Percentiles rank a stretch among this genome's conserved stretches.
phyloP scores from a whole-genome alignment of 768 basidiomycete genomes.

The Macrolepiota albuminosa region DNA sequence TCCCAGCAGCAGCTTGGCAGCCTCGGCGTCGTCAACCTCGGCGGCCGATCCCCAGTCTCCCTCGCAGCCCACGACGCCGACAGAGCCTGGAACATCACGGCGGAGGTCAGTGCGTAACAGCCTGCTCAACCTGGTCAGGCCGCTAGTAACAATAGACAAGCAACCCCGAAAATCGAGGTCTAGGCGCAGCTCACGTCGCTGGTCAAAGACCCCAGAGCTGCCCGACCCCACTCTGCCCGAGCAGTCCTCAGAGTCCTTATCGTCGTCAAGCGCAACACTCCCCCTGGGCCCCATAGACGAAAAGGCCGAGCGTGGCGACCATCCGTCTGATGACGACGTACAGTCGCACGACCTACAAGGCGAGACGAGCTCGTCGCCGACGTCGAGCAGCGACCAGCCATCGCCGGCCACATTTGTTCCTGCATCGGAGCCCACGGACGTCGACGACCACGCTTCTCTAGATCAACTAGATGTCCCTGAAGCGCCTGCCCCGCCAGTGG shows the following conservation, averaged over 20 bases:
- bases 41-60: neutral
- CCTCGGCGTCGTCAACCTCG: neutral
- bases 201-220: slow-evolving; percentile 5
- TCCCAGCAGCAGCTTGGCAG: slow-evolving; percentile 8
- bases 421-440: neutral
- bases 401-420: neutral
- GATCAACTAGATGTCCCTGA: neutral
- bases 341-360: neutral
- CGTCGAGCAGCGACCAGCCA: slow-evolving; percentile 1
- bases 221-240: neutral
- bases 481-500: neutral
- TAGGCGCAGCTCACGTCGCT: slow-evolving; percentile 4
- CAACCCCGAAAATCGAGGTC: slow-evolving; percentile 1
- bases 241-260: neutral
- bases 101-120: slow-evolving; percentile 28
- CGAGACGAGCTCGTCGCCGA: neutral
- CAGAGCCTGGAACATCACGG: slow-evolving; percentile 12
- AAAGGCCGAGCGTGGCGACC: neutral
- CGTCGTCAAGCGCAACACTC: neutral
- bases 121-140: slow-evolving; percentile 26
- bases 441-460: neutral
- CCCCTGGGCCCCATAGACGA: neutral
- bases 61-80: neutral
- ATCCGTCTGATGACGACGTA: neutral
- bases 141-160: slow-evolving; percentile 15